Evolutionary conservation across 2,329 filamentous ascomycete genomes (phyloP).

Genomic region (Microdochium bolleyi): DNA sequence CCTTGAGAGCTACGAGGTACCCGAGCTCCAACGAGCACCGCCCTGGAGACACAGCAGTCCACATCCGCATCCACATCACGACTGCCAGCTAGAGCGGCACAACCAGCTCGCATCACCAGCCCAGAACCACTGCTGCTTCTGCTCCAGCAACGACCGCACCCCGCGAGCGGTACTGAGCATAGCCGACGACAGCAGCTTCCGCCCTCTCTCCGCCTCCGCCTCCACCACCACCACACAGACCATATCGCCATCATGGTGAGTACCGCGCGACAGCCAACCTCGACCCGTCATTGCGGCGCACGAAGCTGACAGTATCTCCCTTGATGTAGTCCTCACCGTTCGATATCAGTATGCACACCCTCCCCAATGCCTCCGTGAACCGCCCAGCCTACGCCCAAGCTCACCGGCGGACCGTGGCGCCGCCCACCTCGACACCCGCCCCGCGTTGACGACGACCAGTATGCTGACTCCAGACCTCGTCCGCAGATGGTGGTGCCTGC

Average conservation of each 20-base stretch:
- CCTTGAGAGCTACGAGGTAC: not conserved
- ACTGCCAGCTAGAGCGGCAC: constrained; percentile 21
- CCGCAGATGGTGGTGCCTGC: constrained; percentile 75
- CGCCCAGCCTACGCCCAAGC: constrained; percentile 5
- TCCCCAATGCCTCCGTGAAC: constrained; percentile 5
- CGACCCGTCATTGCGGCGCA: constrained; percentile 14
- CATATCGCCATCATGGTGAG: constrained; percentile 12
- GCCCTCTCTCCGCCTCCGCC: constrained; percentile 3
- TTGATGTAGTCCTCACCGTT: constrained; percentile 71
- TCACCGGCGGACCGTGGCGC: constrained; percentile 2
- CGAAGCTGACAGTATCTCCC: constrained; percentile 19
- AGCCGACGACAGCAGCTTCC: constrained; percentile 7
- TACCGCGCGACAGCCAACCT: constrained; percentile 5
- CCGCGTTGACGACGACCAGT: not conserved
- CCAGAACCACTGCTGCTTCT: constrained; percentile 56
- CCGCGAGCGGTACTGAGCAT: constrained; percentile 39
- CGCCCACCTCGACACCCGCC: constrained; percentile 2
- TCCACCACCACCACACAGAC: not conserved
- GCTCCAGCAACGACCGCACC: too few species aligned
- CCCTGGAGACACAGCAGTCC: constrained; percentile 1
- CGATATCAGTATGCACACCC: constrained; percentile 68
- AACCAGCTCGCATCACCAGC: constrained; percentile 8
- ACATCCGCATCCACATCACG: constrained; percentile 1
- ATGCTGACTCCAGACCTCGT: constrained; percentile 1
- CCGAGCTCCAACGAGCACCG: constrained; percentile 10